Percentiles rank a stretch among this genome's conserved stretches.
Evolutionary conservation across 2,329 filamentous ascomycete genomes (phyloP).

Genomic region (Berkeleyomyces basicola): DNA sequence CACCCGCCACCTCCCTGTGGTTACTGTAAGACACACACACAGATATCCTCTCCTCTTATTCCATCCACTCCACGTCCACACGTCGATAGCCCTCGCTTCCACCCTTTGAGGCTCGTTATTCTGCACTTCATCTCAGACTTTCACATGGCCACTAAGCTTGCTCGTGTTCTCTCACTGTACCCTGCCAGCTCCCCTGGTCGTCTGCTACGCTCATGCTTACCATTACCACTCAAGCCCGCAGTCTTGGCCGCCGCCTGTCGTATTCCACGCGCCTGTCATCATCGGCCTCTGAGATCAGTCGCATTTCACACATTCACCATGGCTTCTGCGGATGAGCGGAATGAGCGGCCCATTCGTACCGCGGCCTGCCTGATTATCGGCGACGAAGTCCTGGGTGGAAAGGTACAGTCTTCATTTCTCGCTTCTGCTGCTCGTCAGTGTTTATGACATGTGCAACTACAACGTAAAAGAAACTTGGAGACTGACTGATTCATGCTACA

Average conservation of each 20-base stretch:
- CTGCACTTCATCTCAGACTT: neutral
- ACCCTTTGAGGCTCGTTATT: neutral
- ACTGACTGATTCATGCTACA: neutral
- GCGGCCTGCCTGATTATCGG: constrained; percentile 89
- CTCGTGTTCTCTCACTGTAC: neutral
- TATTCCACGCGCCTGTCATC: neutral
- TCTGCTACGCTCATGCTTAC: neutral
- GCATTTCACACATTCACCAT: constrained; percentile 22
- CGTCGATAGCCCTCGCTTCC: neutral
- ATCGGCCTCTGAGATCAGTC: neutral
- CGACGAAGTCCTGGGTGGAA: constrained; percentile 90
- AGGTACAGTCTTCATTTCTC: constrained; percentile 40
- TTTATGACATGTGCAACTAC: neutral
- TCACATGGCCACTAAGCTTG: neutral
- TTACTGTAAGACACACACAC: neutral
- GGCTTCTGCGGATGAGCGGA: constrained; percentile 33
- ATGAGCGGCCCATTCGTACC: constrained; percentile 59
- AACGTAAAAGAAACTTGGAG: neutral
- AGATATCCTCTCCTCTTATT: neutral
- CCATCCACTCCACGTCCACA: neutral
- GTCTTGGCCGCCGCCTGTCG: neutral
- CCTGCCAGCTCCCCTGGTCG: neutral
- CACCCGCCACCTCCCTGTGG: neutral
- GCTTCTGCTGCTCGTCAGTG: neutral
- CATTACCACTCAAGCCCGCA: neutral